A percentile compares a stretch with the other conserved stretches of the same genome.
Conservation (phyloP, 2,329 filamentous ascomycete species). For the Cercospora sp. region DNA sequence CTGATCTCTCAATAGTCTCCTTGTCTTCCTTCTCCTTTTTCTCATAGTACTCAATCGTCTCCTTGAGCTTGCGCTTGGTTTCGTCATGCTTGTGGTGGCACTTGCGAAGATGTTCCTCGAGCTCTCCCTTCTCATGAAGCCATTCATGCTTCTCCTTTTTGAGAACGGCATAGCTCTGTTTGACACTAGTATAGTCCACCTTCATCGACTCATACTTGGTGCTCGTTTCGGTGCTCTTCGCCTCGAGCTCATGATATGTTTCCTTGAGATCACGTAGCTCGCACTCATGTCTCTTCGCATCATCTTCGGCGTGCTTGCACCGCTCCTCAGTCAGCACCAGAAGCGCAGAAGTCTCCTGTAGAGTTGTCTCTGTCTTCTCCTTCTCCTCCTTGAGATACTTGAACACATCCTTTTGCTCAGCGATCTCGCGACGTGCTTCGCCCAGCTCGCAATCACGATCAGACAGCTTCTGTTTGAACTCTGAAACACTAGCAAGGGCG, state of each 20-base stretch:
- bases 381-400: slow-evolving; percentile 9
- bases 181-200: neutral
- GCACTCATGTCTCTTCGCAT: slow-evolving; percentile 5
- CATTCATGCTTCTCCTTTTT: slow-evolving; percentile 13
- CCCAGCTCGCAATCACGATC: slow-evolving; percentile 7
- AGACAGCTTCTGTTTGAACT: slow-evolving; percentile 9
- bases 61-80: slow-evolving; percentile 7
- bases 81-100: slow-evolving; percentile 12
- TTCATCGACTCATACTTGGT: slow-evolving; percentile 5
- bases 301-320: slow-evolving; percentile 12
- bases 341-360: slow-evolving; percentile 1
- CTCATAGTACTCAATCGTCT: slow-evolving; percentile 8
- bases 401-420: slow-evolving; percentile 8
- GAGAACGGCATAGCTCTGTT: slow-evolving; percentile 4
- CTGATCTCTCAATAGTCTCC: slow-evolving; percentile 2
- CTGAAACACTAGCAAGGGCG: slow-evolving; percentile 2
- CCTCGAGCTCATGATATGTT: slow-evolving; percentile 6
- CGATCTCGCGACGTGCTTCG: slow-evolving; percentile 8
- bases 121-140: slow-evolving; percentile 11
- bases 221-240: slow-evolving; percentile 2
- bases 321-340: neutral
- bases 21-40: slow-evolving; percentile 9
- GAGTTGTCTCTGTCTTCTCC: slow-evolving; percentile 9
- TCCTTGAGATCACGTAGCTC: slow-evolving; percentile 5
- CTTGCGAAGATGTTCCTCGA: slow-evolving; percentile 9